Base-by-base conservation (phyloP, 345 rosid species). In the Pelargonium nanum region DNA sequence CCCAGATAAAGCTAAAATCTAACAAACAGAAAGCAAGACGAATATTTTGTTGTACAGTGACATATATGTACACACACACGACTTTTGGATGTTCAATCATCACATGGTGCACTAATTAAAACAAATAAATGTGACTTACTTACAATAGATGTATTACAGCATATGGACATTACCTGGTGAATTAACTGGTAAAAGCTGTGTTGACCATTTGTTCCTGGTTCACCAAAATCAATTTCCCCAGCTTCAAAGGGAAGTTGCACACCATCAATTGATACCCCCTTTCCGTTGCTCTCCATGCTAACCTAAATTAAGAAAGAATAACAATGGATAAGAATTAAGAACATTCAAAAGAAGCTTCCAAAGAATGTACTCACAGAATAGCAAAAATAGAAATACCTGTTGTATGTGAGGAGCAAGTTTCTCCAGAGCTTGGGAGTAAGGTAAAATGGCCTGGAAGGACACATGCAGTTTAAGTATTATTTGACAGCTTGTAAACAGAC, bases 201-300 rank as follows among this genome's bases (percentile, higher is more conserved):
- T 74, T 93, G 99, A 61, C 97, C 95, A 65, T 93, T 85, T 56
- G 99, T 87, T 74, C 97, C 99, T 61, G 97, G 99, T 70, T 93
- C 97, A 67, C 97, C 97, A 67, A 93, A 93, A 75, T 93, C 97
- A 75, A 85, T 89, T 80, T 93, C 99, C 65, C 99, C 99, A 24
- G 95, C 78, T 76, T 83, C 96, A 57, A 69, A 86, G 26, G 95
- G 87, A 71, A 93, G 96, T 26, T 87, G 84, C 60, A 74, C 68
- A 58, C 97, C 97, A 70, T 89, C 92, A 61, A 93, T 89, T 22
- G 99, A 89, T 26, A 89, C 97, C 64, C 97, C 96, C 78, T 93
- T 93, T 55, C 97, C 99, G 72, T 93, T 93, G 75, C 99, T 93
- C 83, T 93, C 99, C 99, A 89, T 93, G 81, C 97, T 93, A 67